Base-by-base conservation (phyloP, 106 monocot species). In the Posidonia australis region DNA sequence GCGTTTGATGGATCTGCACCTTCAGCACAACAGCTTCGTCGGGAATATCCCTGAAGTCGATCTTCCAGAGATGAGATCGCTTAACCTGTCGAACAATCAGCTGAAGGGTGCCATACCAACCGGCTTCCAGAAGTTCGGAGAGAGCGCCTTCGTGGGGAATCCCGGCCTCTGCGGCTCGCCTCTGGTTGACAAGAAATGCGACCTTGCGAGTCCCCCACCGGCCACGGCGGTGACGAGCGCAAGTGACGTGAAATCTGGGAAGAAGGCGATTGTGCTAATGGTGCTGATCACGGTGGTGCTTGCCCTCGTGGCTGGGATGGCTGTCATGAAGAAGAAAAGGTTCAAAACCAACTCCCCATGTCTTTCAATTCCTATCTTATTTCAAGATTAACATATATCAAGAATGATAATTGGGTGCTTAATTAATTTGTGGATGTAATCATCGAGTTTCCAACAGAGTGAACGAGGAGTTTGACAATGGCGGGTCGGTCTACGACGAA, bases 71-170 rank as follows among this genome's bases (percentile, higher is more conserved):
- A 66, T 93, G 27, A 51, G 13, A 12, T 73, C 74, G 3, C 69
- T 84, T 44, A 72, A 93, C 61, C 53, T 81, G 12, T 89, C 93
- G 0, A 45, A 75, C 43, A 93, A 93, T 62, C 25, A 58, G 32
- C 77, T 93, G 51, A 54, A 66, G 0, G 93, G 93, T 0, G 10
- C 45, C 1, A 52, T 93, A 18, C 93, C 93, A 1, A 29, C 0
- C 0, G 19, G 59, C 41, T 73, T 86, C 44, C 20, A 25, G 24
- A 83, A 66, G 61, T 93, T 93, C 66, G 69, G 63, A 10, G 69
- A 46, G 24, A 75, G 65, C 13, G 45, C 81, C 3, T 93, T 93
- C 68, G 29, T 9, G 7, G 78, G 76, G 3, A 93, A 93, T 61
- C 12, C 45, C 0, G 78, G 59, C 9, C 70, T 93, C 10, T 89